Conservation (phyloP, 2,329 filamentous ascomycete genomes). For the Diaporthe citri region DNA sequence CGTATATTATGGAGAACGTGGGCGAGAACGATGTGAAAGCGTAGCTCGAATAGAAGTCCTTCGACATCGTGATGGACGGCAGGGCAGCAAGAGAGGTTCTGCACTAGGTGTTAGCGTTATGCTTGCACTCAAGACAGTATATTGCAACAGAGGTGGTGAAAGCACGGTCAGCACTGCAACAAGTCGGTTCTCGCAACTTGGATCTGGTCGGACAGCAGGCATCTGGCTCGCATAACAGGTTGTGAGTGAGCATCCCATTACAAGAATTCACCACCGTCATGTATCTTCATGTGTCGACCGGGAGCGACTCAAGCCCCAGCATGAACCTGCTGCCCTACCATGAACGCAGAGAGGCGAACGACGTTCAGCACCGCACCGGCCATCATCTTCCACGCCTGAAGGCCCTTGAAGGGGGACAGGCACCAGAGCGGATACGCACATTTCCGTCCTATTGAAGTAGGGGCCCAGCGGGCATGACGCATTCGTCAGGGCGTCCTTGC, state of each 20-base stretch:
- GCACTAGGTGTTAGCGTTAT: neutral
- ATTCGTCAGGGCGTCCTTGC: conserved; percentile 69
- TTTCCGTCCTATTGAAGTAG: conserved; percentile 66
- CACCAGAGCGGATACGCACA: conserved; percentile 51
- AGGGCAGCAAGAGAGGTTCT: conserved; percentile 58
- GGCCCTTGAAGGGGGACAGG: neutral
- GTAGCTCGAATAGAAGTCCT: conserved; percentile 85
- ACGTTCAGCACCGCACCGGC: neutral
- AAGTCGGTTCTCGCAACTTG: neutral
- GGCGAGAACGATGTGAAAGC: conserved; percentile 85
- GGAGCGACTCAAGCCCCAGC: neutral
- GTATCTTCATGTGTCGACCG: conserved; percentile 36
- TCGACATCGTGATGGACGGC: conserved; percentile 79
- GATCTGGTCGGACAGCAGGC: neutral
- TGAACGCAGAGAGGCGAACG: neutral
- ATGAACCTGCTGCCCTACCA: conserved; percentile 27
- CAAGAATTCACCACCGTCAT: neutral
- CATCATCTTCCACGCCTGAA: neutral
- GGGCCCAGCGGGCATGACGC: conserved; percentile 81
- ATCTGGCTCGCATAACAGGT: neutral
- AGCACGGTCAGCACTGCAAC: neutral
- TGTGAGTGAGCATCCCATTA: neutral
- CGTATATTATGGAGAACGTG: conserved; percentile 80
- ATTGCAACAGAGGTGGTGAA: neutral
- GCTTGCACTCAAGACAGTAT: neutral